Conservation (phyloP, 805 yeast species). For the Schizosaccharomyces octosporus region DNA sequence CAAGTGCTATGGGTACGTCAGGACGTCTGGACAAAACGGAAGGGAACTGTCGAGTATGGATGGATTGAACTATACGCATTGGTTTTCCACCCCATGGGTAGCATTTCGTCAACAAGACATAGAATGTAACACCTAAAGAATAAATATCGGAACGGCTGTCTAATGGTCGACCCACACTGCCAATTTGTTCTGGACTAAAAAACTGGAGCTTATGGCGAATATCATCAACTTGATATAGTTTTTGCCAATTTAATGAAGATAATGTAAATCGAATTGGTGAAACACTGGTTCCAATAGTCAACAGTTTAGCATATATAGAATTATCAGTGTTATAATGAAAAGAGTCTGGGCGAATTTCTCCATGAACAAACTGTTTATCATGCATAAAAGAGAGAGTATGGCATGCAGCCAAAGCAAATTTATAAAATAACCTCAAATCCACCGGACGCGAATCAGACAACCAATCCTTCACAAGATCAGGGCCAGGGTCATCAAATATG, state of each 20-base stretch:
- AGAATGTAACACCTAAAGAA: conserved; percentile 9
- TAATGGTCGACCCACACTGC: conserved; percentile 6
- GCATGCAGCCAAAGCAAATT: conserved; percentile 8
- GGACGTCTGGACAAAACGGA: conserved; percentile 7
- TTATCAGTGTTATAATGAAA: conserved; percentile 6
- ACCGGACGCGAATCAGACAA: not conserved
- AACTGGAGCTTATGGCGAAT: conserved; percentile 5
- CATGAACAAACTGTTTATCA: conserved; percentile 8
- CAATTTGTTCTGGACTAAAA: conserved; percentile 10
- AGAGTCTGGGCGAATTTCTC: conserved; percentile 9
- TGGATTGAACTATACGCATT: conserved; percentile 6
- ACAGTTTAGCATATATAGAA: conserved; percentile 5
- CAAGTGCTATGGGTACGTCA: conserved; percentile 6
- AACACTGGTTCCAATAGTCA: conserved; percentile 7
- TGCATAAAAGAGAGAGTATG: conserved; percentile 8
- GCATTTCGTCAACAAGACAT: conserved; percentile 6
- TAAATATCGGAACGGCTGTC: conserved; percentile 10
- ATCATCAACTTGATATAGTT: not conserved
- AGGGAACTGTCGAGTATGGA: conserved; percentile 8
- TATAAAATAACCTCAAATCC: conserved; percentile 5
- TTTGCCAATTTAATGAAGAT: not conserved
- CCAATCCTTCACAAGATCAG: not conserved
- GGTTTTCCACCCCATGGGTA: conserved; percentile 8
- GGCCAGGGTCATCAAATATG: not conserved
- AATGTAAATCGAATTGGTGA: conserved; percentile 3